phyloP scores from a whole-genome alignment of 75 land plant genomes.

The Cryptomeria japonica region DNA sequence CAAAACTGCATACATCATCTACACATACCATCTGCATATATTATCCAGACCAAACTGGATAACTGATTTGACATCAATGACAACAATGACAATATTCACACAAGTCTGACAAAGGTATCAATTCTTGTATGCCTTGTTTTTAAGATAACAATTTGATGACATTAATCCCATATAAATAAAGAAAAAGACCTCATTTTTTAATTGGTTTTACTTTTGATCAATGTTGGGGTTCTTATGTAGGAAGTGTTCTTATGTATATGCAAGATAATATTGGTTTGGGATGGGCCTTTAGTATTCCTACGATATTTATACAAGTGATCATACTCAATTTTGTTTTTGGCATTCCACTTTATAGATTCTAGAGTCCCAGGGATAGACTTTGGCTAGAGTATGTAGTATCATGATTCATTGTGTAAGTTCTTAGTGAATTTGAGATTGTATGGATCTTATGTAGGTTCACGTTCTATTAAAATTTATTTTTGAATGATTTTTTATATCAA shows the following conservation, averaged over 20 bases:
- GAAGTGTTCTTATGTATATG: constrained; percentile 68
- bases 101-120: too few species aligned
- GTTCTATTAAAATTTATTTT: too few species aligned
- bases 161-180: constrained; percentile 56
- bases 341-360: constrained; percentile 60
- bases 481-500: too few species aligned
- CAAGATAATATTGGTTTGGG: constrained; percentile 89
- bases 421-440: too few species aligned
- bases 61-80: too few species aligned
- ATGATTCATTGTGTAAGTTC: constrained; percentile 50
- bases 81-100: too few species aligned
- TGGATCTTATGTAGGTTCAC: too few species aligned
- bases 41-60: too few species aligned
- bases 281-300: constrained; percentile 73
- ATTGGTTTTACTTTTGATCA: constrained; percentile 65
- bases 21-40: too few species aligned
- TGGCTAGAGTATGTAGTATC: constrained; percentile 71
- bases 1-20: too few species aligned
- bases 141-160: constrained; percentile 87
- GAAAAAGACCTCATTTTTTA: constrained; percentile 54
- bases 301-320: constrained; percentile 63
- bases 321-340: constrained; percentile 67
- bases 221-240: constrained; percentile 75
- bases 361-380: constrained; percentile 82
- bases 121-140: constrained; percentile 57